These are phyloP conservation scores for Platanthera zijinensis DNA, from an alignment of 106 monocot species.

Conservation along the genomic window DNA sequence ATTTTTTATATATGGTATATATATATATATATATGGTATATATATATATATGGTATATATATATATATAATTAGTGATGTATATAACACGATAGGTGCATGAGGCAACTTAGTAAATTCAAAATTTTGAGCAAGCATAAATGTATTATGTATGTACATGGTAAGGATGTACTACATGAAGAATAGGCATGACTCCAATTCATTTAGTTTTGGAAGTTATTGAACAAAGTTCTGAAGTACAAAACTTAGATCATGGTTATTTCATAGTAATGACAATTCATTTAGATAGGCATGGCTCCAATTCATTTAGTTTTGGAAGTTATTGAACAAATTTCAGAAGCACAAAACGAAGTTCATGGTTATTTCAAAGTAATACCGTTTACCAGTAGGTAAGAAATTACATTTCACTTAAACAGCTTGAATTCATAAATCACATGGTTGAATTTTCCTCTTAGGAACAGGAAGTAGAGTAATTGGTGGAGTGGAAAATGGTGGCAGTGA, in stretches of 20 bases:
- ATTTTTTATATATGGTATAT: too few species aligned
- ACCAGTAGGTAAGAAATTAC: background rate
- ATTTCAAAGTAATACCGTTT: background rate
- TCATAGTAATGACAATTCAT: background rate
- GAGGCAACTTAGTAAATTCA: background rate
- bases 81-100: background rate
- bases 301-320: background rate
- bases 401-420: constrained; percentile 1
- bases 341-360: background rate
- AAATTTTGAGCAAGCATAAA: background rate
- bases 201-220: background rate
- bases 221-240: background rate
- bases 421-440: constrained; percentile 1
- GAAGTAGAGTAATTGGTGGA: background rate
- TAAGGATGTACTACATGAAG: background rate
- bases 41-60: background rate
- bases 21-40: too few species aligned
- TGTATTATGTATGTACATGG: background rate
- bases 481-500: background rate
- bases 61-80: background rate
- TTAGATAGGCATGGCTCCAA: too few species aligned
- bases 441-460: background rate
- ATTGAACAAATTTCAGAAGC: background rate
- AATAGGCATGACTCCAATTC: background rate
- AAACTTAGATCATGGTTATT: background rate